phyloP scores from a whole-genome alignment of 495 filamentous ascomycete species.

The Alectoria sarmentosa region DNA sequence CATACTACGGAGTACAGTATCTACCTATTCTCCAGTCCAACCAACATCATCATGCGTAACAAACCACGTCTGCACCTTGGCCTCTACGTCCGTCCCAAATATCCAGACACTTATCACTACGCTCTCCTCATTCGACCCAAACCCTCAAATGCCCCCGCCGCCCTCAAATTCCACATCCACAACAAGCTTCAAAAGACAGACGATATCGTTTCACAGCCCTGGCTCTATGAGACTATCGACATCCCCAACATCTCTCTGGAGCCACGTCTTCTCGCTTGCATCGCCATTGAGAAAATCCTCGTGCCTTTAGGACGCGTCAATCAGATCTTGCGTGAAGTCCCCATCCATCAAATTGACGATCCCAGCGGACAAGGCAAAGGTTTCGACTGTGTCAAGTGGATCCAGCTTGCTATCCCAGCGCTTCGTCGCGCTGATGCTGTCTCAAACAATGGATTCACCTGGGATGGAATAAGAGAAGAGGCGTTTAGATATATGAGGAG shows the following conservation, averaged over 20 bases:
- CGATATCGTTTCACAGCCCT: background rate
- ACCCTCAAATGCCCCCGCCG: background rate
- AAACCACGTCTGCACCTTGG: constrained; percentile 3
- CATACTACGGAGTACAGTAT: too few species aligned
- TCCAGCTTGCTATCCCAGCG: background rate
- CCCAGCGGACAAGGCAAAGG: background rate
- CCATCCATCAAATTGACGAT: background rate
- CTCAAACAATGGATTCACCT: background rate
- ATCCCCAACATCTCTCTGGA: constrained; percentile 1
- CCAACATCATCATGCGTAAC: constrained; percentile 2
- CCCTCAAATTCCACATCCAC: background rate
- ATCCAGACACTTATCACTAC: constrained; percentile 7
- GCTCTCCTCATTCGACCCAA: constrained; percentile 8
- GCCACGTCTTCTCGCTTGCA: background rate
- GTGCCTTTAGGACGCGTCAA: background rate
- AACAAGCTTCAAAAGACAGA: background rate
- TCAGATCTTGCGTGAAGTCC: background rate
- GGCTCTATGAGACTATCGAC: background rate
- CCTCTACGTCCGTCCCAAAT: background rate
- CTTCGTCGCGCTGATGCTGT: background rate
- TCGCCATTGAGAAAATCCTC: background rate
- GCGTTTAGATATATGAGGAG: background rate
- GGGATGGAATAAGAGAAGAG: constrained; percentile 4
- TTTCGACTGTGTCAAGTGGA: background rate
- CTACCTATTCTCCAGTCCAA: too few species aligned